phyloP scores from a whole-genome alignment of 345 rosid species.

The Trapa bicornis region DNA sequence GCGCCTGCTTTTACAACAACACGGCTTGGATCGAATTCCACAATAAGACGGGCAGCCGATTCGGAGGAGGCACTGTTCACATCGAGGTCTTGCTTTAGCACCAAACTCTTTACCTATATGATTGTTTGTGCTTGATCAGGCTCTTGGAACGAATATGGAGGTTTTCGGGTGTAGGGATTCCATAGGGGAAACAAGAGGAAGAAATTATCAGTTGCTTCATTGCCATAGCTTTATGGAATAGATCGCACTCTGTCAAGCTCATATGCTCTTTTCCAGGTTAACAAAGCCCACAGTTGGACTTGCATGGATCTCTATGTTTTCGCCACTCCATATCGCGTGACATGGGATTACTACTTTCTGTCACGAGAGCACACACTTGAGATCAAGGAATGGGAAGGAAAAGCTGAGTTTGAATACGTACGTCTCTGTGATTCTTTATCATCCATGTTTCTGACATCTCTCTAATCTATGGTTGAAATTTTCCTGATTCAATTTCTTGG shows the following conservation, averaged over 20 bases:
- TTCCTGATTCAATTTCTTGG: background rate
- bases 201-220: background rate
- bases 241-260: background rate
- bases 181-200: background rate
- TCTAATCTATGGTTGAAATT: background rate
- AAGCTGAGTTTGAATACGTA: conserved; percentile 82
- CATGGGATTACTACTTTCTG: conserved; percentile 85
- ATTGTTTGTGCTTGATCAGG: background rate
- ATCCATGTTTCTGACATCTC: background rate
- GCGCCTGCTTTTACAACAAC: conserved; percentile 77
- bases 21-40: conserved; percentile 86
- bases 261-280: conserved; percentile 28
- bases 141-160: background rate
- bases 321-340: conserved; percentile 85
- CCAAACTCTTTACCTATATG: background rate
- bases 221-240: background rate
- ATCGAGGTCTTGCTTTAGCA: conserved; percentile 34
- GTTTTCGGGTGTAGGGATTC: background rate
- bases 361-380: conserved; percentile 85
- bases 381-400: conserved; percentile 69
- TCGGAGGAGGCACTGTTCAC: conserved; percentile 90
- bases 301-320: conserved; percentile 94
- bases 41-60: conserved; percentile 59
- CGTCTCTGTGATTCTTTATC: conserved; percentile 13
- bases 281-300: conserved; percentile 86